Base-by-base conservation (phyloP, 2,329 filamentous ascomycete species). In the Macrophomina tecta region DNA sequence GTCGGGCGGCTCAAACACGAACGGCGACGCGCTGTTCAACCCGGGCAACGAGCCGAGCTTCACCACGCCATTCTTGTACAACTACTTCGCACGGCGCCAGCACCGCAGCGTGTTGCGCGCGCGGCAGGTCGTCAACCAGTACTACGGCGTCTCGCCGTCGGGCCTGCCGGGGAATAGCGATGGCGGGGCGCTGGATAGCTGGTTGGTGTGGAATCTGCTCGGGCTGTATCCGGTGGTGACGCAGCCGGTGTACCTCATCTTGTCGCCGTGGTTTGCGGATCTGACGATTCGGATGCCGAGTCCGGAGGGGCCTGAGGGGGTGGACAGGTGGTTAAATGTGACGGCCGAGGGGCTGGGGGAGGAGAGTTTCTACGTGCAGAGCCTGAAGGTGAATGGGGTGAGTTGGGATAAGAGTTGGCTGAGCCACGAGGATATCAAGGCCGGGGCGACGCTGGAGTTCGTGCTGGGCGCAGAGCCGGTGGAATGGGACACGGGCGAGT, bases 391-490 rank as follows among this genome's bases (percentile, higher is more conserved):
- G 45, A 87, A 88, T 67, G 85, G 84, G 0, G 67, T 83, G 64
- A 2, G 66, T 0, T 87, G 85, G 86, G 70, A 77, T 0, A 82
- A 80, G 75, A 87, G 85, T 64, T 87, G 86, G 86, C 79, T 88
- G 18, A 79, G 82, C 65, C 85, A 87, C 72, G 79, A 81, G 0
- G 83, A 87, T 71, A 64, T 64, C 40, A 32, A 3, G 89, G 88
- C 38, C 32, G 74, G 75, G 8, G 89, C 88, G 0, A 87, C 80
- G 1, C 75, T 91, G 70, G 86, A 91, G 48, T 90, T 90, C 73
- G 83, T 86, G 18, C 79, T 91, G n/a, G 89, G 89, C 0, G 56
- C 74, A 1, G 76, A 82, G 42, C 81, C 84, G 5, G 78, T 72
- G 16, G 76, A 82, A 66, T 91, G 89, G 89, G 83, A 84, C 4